Evolutionary conservation across 257 asterid genomes (phyloP).

Genomic region (Eucommia ulmoides): DNA sequence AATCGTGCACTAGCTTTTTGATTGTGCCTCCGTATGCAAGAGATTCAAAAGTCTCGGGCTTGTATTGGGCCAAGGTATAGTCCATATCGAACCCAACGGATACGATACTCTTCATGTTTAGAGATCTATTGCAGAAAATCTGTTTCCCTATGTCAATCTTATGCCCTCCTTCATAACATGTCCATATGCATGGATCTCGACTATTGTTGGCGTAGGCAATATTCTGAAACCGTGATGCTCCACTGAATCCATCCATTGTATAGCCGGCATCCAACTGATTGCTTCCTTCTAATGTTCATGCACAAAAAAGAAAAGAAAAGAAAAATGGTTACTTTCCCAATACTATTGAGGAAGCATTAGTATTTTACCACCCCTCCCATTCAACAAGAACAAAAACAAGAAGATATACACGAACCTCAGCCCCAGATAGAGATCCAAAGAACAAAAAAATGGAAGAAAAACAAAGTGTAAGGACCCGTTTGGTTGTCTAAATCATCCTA

Average conservation of each 20-base stretch:
- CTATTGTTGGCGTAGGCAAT: conserved; percentile 19
- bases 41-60: conserved; percentile 86
- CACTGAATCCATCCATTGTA: conserved; percentile 35
- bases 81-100: conserved; percentile 99
- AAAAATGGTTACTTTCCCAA: background rate
- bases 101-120: conserved; percentile 79
- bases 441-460: background rate
- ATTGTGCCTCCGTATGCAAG: conserved; percentile 91
- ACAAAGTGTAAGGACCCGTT: background rate
- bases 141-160: conserved; percentile 56
- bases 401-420: background rate
- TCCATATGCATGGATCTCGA: conserved; percentile 46
- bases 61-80: conserved; percentile 90
- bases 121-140: conserved; percentile 87
- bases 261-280: conserved; percentile 25
- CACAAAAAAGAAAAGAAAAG: conserved; percentile 2
- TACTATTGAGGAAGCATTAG: background rate
- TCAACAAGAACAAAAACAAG: background rate
- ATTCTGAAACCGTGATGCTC: conserved; percentile 28
- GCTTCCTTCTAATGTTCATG: conserved; percentile 28
- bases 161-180: conserved; percentile 71
- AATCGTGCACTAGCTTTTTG: conserved; percentile 70
- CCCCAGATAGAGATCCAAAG: background rate
- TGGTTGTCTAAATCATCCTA: too few relatives aligned
- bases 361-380: background rate